A percentile compares a stretch with the other conserved stretches of the same genome.
Conservation (phyloP, 768 basidiomycete genomes). For the Mycena chlorophos region DNA sequence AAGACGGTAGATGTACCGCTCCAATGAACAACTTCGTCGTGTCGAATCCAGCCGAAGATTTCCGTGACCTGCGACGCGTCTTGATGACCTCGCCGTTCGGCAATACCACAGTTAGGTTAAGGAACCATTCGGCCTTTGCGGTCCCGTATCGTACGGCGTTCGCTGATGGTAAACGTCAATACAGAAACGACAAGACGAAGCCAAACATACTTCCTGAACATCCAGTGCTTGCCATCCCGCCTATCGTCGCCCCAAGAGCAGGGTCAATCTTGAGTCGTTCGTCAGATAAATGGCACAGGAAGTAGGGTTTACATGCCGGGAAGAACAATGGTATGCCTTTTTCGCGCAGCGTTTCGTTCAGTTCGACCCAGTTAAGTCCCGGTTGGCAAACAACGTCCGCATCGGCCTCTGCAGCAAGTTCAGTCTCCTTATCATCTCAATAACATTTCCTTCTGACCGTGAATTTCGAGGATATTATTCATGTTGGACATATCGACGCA, state of each 20-base stretch:
- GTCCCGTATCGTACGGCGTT: conserved; percentile 88
- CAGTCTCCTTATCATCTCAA: too few relatives aligned
- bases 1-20: conserved; percentile 50
- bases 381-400: conserved; percentile 75
- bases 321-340: conserved; percentile 83
- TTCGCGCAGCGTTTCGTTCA: conserved; percentile 68
- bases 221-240: conserved; percentile 85
- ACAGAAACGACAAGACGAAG: neutral
- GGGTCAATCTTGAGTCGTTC: conserved; percentile 59
- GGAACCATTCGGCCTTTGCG: conserved; percentile 87
- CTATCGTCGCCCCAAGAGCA: conserved; percentile 77
- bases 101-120: conserved; percentile 89
- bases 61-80: conserved; percentile 74
- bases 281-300: neutral
- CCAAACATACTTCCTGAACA: conserved; percentile 70
- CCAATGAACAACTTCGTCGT: conserved; percentile 85
- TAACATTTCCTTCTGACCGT: too few relatives aligned
- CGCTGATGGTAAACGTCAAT: conserved; percentile 36
- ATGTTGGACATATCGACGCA: conserved; percentile 79
- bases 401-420: conserved; percentile 52
- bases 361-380: conserved; percentile 68
- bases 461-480: conserved; percentile 74
- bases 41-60: conserved; percentile 88
- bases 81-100: conserved; percentile 90
- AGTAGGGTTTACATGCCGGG: conserved; percentile 56